Percentiles rank a stretch among this genome's conserved stretches.
These are phyloP conservation scores for Septoria linicola DNA, from an alignment of 2,329 filamentous ascomycete genomes.

Conservation along the genomic window DNA sequence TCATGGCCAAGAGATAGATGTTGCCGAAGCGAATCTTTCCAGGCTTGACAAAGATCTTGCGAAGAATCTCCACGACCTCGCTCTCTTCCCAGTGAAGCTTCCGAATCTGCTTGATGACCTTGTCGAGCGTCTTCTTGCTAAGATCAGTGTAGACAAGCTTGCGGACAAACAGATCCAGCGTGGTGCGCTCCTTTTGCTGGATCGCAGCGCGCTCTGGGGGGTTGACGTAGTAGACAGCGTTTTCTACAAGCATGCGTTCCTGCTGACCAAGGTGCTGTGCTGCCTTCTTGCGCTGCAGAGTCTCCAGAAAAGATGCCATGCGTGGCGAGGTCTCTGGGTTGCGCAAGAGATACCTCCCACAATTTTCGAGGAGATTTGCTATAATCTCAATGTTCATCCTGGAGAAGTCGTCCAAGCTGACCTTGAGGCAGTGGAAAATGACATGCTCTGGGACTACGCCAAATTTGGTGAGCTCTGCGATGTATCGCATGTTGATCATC, in stretches of 20 bases:
- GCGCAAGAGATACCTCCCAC: constrained; percentile 86
- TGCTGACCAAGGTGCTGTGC: constrained; percentile 93
- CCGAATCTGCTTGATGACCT: constrained; percentile 88
- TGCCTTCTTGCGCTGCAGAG: constrained; percentile 89
- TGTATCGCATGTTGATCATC: constrained; percentile 92
- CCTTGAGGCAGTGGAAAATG: constrained; percentile 97
- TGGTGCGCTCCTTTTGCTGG: constrained; percentile 92
- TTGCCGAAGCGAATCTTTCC: constrained; percentile 98
- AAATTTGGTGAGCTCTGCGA: constrained; percentile 96
- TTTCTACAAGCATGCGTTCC: constrained; percentile 97
- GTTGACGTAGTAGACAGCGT: constrained; percentile 96
- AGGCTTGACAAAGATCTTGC: constrained; percentile 93
- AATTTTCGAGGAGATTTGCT: constrained; percentile 92
- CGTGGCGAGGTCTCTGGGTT: constrained; percentile 90
- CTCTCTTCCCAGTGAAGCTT: constrained; percentile 96
- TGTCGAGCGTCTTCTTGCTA: constrained; percentile 90
- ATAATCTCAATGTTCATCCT: constrained; percentile 99
- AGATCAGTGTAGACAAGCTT: constrained; percentile 92
- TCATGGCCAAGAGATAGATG: constrained; percentile 86
- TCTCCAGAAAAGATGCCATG: constrained; percentile 93
- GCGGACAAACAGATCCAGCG: constrained; percentile 87
- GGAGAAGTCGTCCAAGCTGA: constrained; percentile 95
- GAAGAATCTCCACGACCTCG: constrained; percentile 75
- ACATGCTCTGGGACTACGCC: constrained; percentile 97
- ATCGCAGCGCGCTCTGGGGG: constrained; percentile 91